Evolutionary conservation across 225 moss, liverwort and hornwort species (phyloP), one percentile per base, ranked within the genome.

Genomic region (Rhytidiadelphus loreus): DNA sequence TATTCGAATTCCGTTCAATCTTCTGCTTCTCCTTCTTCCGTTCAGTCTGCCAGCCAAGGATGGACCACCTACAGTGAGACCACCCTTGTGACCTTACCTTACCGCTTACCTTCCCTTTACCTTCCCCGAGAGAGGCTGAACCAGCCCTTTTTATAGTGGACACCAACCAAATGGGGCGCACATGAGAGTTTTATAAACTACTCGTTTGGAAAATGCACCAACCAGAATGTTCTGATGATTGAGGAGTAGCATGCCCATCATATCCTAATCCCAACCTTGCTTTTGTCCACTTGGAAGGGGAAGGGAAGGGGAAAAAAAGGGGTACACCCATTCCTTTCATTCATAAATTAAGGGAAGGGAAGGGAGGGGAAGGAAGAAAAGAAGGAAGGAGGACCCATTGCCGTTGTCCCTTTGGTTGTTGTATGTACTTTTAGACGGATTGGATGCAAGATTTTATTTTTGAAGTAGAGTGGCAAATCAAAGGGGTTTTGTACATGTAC

Each of bases 211-310:
- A 77, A 44, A 44, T 19, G 59, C 80, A 41, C 88, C 90, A 88
- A 90, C 43, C 37, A 74, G 69, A 83, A 87, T 83, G 60, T 87
- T 70, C 61, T 83, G 35, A 90, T 90, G 87, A 83, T 87, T 90
- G 87, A 87, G 71, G 59, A 80, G 23, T 20, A 44, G 23, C 46
- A 33, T 15, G 32, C 44, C 81, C 81, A 81, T 62, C 80, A 80
- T 80, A 20, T 21, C 21, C 60, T 80, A 80, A 80, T 80, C 22
- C 21, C 60, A 41, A 79, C 5, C 33, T 73, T 1, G 12, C 78
- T 78, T 11, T 57, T 4, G 26, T 29, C 28, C 59, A 80, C 59
- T 30, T 13, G 59, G 52, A 52, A 22, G 52, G 48, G 9, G 9
- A 8, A 48, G 12, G 4, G 5, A 68, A n/a, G 29, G 12, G 22